Conservation (phyloP, 306 rosid species). For the Corylus americana region DNA sequence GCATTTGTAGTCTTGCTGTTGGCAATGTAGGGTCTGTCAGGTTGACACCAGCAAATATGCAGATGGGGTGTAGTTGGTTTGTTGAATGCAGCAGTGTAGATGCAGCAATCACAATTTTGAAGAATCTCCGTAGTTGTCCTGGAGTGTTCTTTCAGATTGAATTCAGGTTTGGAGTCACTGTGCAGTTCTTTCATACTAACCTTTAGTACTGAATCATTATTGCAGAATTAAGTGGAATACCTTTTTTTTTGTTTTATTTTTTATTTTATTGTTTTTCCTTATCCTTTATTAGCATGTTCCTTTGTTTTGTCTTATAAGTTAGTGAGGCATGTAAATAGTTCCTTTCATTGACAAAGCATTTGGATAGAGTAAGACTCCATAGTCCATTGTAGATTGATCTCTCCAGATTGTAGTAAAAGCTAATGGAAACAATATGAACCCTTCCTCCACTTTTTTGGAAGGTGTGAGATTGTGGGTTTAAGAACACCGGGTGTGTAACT, state of each 20-base stretch:
- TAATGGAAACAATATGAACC: not conserved
- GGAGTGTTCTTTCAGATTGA: constrained; percentile 73
- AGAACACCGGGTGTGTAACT: not conserved
- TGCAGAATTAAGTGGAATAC: not conserved
- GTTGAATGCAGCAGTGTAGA: constrained; percentile 71
- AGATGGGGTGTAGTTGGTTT: constrained; percentile 71
- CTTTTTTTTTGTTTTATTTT: not conserved
- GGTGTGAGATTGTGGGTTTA: not conserved
- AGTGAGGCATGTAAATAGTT: not conserved
- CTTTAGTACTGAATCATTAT: not conserved
- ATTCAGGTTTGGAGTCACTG: constrained; percentile 52
- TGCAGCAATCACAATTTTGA: constrained; percentile 57
- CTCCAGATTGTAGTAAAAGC: not conserved
- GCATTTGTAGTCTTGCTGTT: constrained; percentile 63
- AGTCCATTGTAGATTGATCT: not conserved
- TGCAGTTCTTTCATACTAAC: not conserved
- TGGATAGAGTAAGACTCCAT: not conserved
- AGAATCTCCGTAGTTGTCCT: constrained; percentile 68
- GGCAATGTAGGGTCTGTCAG: constrained; percentile 60
- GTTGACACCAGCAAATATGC: constrained; percentile 59
- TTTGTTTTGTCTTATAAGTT: not conserved
- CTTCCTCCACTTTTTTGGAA: constrained; percentile 1
- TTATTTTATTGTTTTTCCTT: not conserved
- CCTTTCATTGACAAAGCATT: constrained; percentile 7
- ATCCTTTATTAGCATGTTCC: not conserved